Conservation (phyloP, 768 basidiomycete genomes). For the Ramaria sp. region DNA sequence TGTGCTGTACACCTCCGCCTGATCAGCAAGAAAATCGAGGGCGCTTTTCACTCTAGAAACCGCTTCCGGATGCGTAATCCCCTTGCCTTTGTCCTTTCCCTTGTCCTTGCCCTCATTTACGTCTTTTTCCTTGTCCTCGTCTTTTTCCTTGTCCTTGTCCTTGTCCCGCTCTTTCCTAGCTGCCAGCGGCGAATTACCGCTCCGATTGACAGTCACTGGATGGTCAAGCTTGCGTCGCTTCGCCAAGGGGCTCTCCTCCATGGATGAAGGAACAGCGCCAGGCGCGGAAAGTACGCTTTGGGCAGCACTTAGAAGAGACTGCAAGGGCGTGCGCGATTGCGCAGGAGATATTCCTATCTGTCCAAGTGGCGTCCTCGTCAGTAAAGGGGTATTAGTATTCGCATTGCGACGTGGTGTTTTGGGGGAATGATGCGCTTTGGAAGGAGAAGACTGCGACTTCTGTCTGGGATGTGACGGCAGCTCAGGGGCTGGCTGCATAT, state of each 20-base stretch:
- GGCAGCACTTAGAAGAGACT: constrained; percentile 51
- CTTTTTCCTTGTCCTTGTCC: constrained; percentile 16
- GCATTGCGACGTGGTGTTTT: constrained; percentile 13
- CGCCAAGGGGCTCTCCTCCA: constrained; percentile 26
- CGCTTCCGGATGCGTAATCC: constrained; percentile 4
- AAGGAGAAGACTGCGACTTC: constrained; percentile 15
- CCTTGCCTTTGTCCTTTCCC: constrained; percentile 18
- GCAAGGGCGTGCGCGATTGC: constrained; percentile 36
- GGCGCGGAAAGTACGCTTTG: constrained; percentile 40
- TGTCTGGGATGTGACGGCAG: constrained; percentile 16
- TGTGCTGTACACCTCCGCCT: constrained; percentile 40
- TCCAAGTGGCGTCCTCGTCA: constrained; percentile 19
- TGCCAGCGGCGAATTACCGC: background rate
- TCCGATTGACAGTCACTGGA: constrained; percentile 1
- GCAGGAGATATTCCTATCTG: constrained; percentile 10
- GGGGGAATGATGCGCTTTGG: constrained; percentile 7
- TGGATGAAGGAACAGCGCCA: constrained; percentile 15
- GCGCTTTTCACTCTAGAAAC: constrained; percentile 33
- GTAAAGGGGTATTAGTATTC: constrained; percentile 12
- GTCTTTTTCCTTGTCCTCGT: constrained; percentile 16
- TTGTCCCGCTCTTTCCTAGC: constrained; percentile 1
- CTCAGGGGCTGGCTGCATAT: constrained; percentile 17
- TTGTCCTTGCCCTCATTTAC: constrained; percentile 11
- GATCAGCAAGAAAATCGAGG: constrained; percentile 64
- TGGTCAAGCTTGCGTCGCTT: constrained; percentile 26